Evolutionary conservation across 345 rosid genomes (phyloP), one percentile per base, ranked within the genome.

Genomic region (Microcos paniculata): DNA sequence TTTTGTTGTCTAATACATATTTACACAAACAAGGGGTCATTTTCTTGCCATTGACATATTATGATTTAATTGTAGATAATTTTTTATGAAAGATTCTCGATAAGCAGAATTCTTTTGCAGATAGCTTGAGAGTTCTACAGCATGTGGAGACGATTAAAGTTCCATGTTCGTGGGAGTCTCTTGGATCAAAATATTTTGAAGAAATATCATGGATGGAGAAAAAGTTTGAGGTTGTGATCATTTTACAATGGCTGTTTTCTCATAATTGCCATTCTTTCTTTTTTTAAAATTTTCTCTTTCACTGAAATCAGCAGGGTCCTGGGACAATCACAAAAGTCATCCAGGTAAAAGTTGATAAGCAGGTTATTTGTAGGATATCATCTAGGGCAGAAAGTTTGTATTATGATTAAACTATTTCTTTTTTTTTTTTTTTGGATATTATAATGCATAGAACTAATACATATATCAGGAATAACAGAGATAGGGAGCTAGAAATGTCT

Each of bases 61-160:
- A 1, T 58, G 19, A 59, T 59, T 59, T 59, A n/a, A 59, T n/a
- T n/a, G 28, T 28, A 59, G 64, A 15, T 59, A 4, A 8, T 28
- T 28, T 59, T 23, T 6, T 28, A n/a, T 38, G 6, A 57, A 61
- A 16, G 12, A 48, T 28, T 24, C 30, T 21, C 11, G 0, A 43
- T 30, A 55, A 48, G 42, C 8, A 14, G 26, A 51, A 49, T n/a
- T 45, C 4, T 14, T 9, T 58, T 78, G 65, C 88, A 90, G 97
- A 75, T 86, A 86, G 97, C 82, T 62, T 92, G 81, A 87, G 94
- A 87, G 69, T 92, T 79, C n/a, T 92, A 78, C 92, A 90, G 83
- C 97, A 88, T 59, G 97, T 90, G 78, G 85, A 81, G 76, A 77
- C 77, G 5, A 84, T 91, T 42, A 84, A 84, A 82, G 88, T 81